Percentiles rank a stretch among this genome's conserved stretches.
Conservation (phyloP, 192 early-diverging fungal genomes). For the Backusella luteola region DNA sequence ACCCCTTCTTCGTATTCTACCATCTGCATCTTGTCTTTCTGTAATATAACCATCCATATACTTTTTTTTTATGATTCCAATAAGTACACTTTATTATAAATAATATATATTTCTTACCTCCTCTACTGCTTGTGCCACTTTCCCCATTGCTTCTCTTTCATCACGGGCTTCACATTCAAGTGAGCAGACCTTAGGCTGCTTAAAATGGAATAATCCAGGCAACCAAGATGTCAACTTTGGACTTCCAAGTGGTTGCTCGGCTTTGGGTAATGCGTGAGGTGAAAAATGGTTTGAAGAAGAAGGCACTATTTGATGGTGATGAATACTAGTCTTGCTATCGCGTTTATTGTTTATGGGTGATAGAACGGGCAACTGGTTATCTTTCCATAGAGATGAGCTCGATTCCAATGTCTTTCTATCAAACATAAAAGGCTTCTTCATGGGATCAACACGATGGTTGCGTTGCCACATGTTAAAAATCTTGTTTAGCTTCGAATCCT, state of each 20-base stretch:
- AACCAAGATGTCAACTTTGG: conserved; percentile 28
- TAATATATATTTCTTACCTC: conserved; percentile 15
- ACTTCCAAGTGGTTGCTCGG: background rate
- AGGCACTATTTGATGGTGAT: background rate
- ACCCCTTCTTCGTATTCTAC: conserved; percentile 21
- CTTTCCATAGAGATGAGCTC: conserved; percentile 15
- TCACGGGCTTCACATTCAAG: background rate
- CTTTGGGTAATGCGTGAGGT: background rate
- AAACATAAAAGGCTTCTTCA: background rate
- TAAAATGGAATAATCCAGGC: conserved; percentile 30
- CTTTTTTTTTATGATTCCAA: background rate
- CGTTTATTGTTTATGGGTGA: background rate
- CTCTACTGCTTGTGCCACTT: conserved; percentile 21
- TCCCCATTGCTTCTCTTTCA: conserved; percentile 24
- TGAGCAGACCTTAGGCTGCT: conserved; percentile 24
- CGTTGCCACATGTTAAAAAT: conserved; percentile 15
- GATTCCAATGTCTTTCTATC: conserved; percentile 9
- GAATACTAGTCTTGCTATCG: background rate
- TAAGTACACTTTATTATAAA: background rate
- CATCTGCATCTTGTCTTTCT: conserved; percentile 23
- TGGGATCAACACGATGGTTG: conserved; percentile 5
- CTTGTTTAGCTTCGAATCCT: conserved; percentile 1
- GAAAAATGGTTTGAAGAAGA: background rate
- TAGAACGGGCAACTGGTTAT: background rate
- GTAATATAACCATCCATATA: conserved; percentile 26